Conservation (phyloP, 2,329 filamentous ascomycete genomes). For the Onygenales sp. region DNA sequence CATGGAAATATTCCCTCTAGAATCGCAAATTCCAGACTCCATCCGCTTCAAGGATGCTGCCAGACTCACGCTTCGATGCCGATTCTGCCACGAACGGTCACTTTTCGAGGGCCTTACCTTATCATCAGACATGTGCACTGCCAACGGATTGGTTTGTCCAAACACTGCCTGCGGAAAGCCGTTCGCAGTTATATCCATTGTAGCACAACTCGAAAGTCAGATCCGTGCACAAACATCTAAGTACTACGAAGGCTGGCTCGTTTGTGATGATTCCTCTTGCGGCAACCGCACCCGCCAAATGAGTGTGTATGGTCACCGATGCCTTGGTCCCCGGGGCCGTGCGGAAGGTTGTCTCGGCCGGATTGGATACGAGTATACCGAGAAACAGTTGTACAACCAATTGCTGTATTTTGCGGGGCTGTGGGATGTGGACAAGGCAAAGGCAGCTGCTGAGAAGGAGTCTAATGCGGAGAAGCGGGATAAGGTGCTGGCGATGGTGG, state of each 20-base stretch:
- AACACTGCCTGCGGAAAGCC: constrained; percentile 51
- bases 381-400: constrained; percentile 92
- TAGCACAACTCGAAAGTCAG: constrained; percentile 79
- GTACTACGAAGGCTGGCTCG: constrained; percentile 89
- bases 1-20: constrained; percentile 76
- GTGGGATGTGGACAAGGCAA: constrained; percentile 83
- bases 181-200: constrained; percentile 62
- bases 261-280: constrained; percentile 83
- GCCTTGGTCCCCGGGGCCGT: constrained; percentile 76
- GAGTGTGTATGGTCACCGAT: constrained; percentile 83
- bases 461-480: constrained; percentile 48
- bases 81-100: constrained; percentile 63
- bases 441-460: constrained; percentile 41
- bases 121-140: constrained; percentile 53
- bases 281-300: constrained; percentile 82
- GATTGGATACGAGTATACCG: constrained; percentile 80
- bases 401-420: constrained; percentile 75
- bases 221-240: constrained; percentile 67
- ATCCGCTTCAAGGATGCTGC: constrained; percentile 77
- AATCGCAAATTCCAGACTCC: constrained; percentile 87
- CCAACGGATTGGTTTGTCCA: constrained; percentile 66
- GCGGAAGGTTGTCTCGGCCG: constrained; percentile 74
- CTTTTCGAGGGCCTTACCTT: constrained; percentile 65
- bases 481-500: constrained; percentile 61
- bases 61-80: constrained; percentile 69